phyloP scores from a whole-genome alignment of 2,329 filamentous ascomycete genomes.

The Pseudocercospora eumusae region DNA sequence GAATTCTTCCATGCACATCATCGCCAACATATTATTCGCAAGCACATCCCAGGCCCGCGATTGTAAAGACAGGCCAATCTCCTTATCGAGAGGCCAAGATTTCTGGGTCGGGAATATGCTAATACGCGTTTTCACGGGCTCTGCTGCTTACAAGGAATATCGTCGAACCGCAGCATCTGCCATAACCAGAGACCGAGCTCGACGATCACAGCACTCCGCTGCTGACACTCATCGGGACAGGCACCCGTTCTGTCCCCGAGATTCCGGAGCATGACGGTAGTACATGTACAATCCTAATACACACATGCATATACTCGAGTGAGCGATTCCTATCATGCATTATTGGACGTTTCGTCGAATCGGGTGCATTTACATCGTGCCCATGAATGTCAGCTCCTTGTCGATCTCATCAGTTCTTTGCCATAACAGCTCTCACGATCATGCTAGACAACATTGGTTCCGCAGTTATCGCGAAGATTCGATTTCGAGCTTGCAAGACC shows the following conservation, averaged over 20 bases:
- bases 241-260: background rate
- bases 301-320: background rate
- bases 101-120: background rate
- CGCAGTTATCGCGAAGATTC: conserved; percentile 33
- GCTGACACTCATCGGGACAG: conserved; percentile 2
- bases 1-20: background rate
- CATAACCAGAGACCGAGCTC: background rate
- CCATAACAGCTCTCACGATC: background rate
- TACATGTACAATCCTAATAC: background rate
- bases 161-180: background rate
- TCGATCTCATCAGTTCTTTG: background rate
- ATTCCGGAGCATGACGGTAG: background rate
- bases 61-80: too few species aligned
- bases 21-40: too few species aligned
- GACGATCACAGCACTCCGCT: background rate
- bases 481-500: conserved; percentile 30
- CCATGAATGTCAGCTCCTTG: background rate
- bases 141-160: background rate
- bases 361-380: background rate
- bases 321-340: background rate
- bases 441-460: conserved; percentile 31
- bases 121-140: background rate
- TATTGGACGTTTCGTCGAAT: background rate
- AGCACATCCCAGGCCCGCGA: too few species aligned
- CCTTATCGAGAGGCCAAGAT: background rate